Conservation (phyloP, 495 filamentous ascomycete genomes). For the Daldinia decipiens region DNA sequence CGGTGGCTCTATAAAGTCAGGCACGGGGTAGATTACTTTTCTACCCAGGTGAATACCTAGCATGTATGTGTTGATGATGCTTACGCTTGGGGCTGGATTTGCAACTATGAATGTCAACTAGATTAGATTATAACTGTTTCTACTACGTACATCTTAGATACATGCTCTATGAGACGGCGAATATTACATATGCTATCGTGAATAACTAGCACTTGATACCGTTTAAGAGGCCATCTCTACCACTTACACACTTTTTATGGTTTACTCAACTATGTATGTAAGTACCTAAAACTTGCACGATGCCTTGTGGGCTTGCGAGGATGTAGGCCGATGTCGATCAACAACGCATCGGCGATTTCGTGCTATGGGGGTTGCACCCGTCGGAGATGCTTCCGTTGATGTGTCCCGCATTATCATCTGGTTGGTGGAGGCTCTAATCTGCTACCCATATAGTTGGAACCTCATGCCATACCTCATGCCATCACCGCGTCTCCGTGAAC, state of each 20-base stretch:
- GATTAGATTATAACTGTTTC: too few species aligned
- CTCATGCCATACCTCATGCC: slow-evolving; percentile 14
- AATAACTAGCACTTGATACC: not conserved
- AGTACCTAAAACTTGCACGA: not conserved
- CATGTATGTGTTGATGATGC: too few species aligned
- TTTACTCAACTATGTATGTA: not conserved
- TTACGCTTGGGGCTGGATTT: too few species aligned
- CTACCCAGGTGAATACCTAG: too few species aligned
- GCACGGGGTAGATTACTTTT: not conserved
- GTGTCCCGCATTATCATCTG: not conserved
- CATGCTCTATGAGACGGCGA: too few species aligned
- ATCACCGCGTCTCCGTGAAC: not conserved
- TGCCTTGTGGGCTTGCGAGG: not conserved
- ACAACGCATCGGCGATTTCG: not conserved
- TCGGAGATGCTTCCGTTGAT: not conserved
- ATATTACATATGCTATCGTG: too few species aligned
- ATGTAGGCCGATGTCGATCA: not conserved
- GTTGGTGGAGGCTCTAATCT: not conserved
- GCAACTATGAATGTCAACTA: too few species aligned
- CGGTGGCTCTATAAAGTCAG: not conserved
- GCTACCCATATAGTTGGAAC: slow-evolving; percentile 14
- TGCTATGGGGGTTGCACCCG: not conserved
- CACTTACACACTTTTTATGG: not conserved
- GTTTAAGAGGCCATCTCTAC: not conserved
- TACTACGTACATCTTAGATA: too few species aligned